Base-by-base conservation (phyloP, 306 rosid genomes). In the Vicia sativa region DNA sequence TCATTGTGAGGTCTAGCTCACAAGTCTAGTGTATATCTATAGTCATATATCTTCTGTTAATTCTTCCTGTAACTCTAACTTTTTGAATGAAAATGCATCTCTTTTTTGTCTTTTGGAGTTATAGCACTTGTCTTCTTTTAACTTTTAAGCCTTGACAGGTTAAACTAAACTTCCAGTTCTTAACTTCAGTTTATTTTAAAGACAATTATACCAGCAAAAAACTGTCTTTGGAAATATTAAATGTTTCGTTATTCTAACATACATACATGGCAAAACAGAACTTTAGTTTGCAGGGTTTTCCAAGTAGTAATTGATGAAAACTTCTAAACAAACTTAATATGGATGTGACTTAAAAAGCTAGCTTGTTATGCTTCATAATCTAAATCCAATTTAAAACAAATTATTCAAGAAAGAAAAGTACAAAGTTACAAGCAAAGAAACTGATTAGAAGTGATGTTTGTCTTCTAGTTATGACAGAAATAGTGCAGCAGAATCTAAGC, bases 401-500 rank as follows among this genome's bases (percentile, higher is more conserved):
- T 38, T 9, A 46, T 13, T 7, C 38, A 5, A 44, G 19, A 54
- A 62, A 61, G 6, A 6, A 55, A 45, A 53, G 15, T 16, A 34
- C 9, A 6, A 23, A 63, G 55, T 42, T 69, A 11, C 39, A 23
- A 35, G 14, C 26, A 68, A 58, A 35, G 52, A 62, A 45, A 66
- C 10, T 37, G 42, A 54, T 68, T 11, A 69, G 16, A 46, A 23
- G 43, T 31, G 23, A 31, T 55, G 18, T 14, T 19, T 73, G 72
- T 29, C 48, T 21, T 23, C 50, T 37, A 8, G 60, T 37, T 54
- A 34, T 29, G 75, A 39, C 52, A 67, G 35, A 43, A 44, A 31
- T 0, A 53, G 19, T 26, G 65, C 58, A 72, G 44, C 56, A 62
- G 12, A 63, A 72, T 71, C 80, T 86, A 92, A 1, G 79, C 83